A percentile compares a stretch with the other conserved stretches of the same genome.
Conservation (phyloP, 192 early-diverging fungal genomes). For the Geosiphon pyriformis region DNA sequence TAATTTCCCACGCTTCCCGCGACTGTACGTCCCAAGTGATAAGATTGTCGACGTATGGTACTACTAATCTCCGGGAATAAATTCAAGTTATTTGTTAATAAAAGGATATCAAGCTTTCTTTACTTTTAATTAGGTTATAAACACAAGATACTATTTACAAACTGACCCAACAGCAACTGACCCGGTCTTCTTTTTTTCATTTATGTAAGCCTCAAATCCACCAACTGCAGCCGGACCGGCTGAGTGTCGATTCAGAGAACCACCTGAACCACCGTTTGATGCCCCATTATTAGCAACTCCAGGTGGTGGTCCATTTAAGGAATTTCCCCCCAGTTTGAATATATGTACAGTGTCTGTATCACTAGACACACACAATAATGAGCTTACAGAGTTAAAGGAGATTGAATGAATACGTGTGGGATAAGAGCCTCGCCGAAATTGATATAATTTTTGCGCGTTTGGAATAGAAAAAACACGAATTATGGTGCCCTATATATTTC, state of each 20-base stretch:
- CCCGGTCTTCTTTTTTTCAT: conserved; percentile 8
- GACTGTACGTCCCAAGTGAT: conserved; percentile 56
- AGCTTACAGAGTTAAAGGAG: conserved; percentile 69
- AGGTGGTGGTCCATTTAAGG: conserved; percentile 6
- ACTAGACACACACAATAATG: conserved; percentile 76
- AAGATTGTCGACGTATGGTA: conserved; percentile 54
- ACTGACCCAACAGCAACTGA: not conserved
- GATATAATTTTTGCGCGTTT: conserved; percentile 77
- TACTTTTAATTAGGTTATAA: not conserved
- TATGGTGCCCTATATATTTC: conserved; percentile 71
- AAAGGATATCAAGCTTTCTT: conserved; percentile 8
- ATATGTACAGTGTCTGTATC: conserved; percentile 97
- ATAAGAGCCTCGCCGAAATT: conserved; percentile 94
- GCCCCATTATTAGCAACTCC: conserved; percentile 10
- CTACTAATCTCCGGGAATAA: conserved; percentile 26
- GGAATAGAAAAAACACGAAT: conserved; percentile 92
- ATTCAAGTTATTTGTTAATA: too few species aligned
- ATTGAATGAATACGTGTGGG: conserved; percentile 88
- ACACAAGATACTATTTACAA: not conserved
- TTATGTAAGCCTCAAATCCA: conserved; percentile 30
- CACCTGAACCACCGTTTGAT: conserved; percentile 23
- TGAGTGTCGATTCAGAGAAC: not conserved
- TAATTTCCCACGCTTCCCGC: conserved; percentile 80
- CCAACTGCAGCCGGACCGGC: conserved; percentile 28
- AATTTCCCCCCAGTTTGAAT: conserved; percentile 55